Percentiles rank a stretch among this genome's conserved stretches.
Conservation (phyloP, 805 yeast genomes). For the Candida michaelii region DNA sequence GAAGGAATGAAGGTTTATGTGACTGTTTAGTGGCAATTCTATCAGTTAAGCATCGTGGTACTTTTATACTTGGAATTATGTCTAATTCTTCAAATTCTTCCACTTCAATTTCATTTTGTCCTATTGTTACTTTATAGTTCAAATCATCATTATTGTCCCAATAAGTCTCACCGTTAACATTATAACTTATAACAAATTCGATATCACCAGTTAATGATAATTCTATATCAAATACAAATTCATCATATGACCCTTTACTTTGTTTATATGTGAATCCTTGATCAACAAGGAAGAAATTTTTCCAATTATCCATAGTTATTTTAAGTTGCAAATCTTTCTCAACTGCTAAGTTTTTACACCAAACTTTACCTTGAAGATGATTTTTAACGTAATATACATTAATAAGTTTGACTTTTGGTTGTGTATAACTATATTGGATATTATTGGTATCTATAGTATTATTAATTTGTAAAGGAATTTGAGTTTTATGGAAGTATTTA, state of each 20-base stretch:
- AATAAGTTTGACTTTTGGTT: conserved; percentile 23
- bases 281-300: conserved; percentile 29
- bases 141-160: conserved; percentile 41
- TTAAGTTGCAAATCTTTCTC: conserved; percentile 42
- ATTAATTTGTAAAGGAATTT: background rate
- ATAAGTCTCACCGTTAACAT: conserved; percentile 24
- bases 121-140: conserved; percentile 25
- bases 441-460: background rate
- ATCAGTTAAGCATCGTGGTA: background rate
- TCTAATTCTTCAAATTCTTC: too few species aligned
- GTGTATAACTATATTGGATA: background rate
- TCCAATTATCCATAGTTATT: conserved; percentile 51
- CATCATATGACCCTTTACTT: conserved; percentile 32
- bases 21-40: too few species aligned
- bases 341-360: conserved; percentile 29
- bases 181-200: conserved; percentile 26
- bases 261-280: conserved; percentile 15
- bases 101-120: conserved; percentile 19
- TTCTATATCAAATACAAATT: conserved; percentile 52
- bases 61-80: background rate
- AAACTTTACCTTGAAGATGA: conserved; percentile 12
- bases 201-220: conserved; percentile 8
- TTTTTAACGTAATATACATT: conserved; percentile 20
- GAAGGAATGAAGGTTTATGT: too few species aligned
- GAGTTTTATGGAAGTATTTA: background rate